Conservation (phyloP, 306 rosid genomes). For the Citrullus amarus region DNA sequence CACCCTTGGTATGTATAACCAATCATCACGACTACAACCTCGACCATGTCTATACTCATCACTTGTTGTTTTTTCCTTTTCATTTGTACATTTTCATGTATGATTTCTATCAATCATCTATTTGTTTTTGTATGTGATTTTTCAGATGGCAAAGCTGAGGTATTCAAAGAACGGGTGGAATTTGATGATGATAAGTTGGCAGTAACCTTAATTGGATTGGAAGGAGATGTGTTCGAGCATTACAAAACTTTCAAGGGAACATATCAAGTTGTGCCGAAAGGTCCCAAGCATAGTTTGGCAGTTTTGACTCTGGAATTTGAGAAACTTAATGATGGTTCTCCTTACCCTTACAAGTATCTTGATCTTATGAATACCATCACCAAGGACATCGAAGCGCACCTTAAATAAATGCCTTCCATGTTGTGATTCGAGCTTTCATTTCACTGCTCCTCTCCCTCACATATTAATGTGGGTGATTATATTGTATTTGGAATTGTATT, state of each 20-base stretch:
- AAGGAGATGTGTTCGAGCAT: not conserved
- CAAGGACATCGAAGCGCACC: not conserved
- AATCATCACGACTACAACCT: not conserved
- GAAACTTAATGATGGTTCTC: not conserved
- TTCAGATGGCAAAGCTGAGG: not conserved
- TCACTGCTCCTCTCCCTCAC: too few relatives aligned
- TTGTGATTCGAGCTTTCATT: too few relatives aligned
- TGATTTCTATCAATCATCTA: too few relatives aligned
- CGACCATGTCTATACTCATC: too few relatives aligned
- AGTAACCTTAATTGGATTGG: not conserved
- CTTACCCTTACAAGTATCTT: not conserved
- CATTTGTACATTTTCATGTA: too few relatives aligned
- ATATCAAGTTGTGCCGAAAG: not conserved
- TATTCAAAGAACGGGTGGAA: not conserved
- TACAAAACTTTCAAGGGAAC: not conserved
- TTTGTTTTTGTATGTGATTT: not conserved
- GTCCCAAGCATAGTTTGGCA: not conserved
- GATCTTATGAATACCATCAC: not conserved
- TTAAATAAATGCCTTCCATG: too few relatives aligned
- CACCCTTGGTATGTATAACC: slow-evolving; percentile 3
- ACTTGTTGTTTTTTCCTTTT: too few relatives aligned
- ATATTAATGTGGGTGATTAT: too few relatives aligned
- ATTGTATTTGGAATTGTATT: too few relatives aligned
- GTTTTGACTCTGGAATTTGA: not conserved
- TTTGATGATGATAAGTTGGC: not conserved